Percentiles rank a stretch among this genome's conserved stretches.
These are phyloP conservation scores for Talaromyces nanjingensis DNA, from an alignment of 495 filamentous ascomycete species.

Conservation along the genomic window DNA sequence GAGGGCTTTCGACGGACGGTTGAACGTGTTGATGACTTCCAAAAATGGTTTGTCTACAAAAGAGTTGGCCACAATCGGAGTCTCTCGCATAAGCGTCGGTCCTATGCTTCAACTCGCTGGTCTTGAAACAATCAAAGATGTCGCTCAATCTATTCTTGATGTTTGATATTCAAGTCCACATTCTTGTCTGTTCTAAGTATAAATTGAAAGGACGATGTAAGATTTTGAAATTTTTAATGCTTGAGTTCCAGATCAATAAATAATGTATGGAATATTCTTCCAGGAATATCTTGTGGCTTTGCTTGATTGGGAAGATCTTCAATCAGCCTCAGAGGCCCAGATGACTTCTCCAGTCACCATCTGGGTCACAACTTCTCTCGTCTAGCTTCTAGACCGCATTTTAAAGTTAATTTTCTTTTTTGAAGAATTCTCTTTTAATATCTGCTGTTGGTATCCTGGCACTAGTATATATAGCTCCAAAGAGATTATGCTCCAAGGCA, in stretches of 20 bases:
- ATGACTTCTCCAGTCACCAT: neutral
- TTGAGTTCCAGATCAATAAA: neutral
- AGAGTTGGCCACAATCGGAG: constrained; percentile 33
- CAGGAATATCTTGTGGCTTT: neutral
- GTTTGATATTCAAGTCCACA: neutral
- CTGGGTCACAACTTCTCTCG: neutral
- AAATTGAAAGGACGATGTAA: neutral
- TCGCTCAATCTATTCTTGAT: constrained; percentile 18
- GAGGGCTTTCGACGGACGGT: constrained; percentile 20
- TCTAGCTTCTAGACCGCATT: neutral
- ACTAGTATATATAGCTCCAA: neutral
- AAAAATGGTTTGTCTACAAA: constrained; percentile 20
- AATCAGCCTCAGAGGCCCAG: too few species aligned
- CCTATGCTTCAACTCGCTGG: constrained; percentile 23
- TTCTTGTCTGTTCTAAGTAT: neutral
- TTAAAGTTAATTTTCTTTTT: neutral
- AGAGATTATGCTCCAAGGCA: neutral
- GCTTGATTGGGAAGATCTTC: too few species aligned
- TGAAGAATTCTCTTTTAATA: neutral
- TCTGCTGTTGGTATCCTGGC: neutral
- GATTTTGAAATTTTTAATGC: neutral
- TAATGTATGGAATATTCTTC: neutral
- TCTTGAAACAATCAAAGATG: constrained; percentile 22
- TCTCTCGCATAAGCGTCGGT: constrained; percentile 40
- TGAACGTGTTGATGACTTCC: constrained; percentile 35